Base-by-base conservation (phyloP, 2,329 filamentous ascomycete species). In the Claviceps purpurea region DNA sequence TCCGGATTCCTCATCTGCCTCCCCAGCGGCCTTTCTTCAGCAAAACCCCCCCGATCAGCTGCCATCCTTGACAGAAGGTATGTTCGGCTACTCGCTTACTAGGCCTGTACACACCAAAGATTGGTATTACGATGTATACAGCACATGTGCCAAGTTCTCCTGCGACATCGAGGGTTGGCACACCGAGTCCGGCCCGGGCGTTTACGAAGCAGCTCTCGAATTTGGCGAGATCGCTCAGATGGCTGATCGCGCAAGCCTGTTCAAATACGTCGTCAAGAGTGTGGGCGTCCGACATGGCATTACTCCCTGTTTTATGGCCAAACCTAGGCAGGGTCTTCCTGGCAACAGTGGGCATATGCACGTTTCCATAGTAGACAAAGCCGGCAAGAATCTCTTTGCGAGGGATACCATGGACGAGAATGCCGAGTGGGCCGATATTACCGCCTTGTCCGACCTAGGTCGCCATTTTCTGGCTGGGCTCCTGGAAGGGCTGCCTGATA, bases 221-320 rank as follows among this genome's bases (percentile, higher is more conserved):
- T 97, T 94, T 60, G 87, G 85, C 50, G 87, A 95, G 65, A 85
- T 93, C 57, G 79, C 78, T 39, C 77, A 85, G 58, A 96, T 96
- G 88, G 93, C 93, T 1, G 93, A 98, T 67, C 85, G 86, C 59
- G 89, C 90, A 26, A 84, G 84, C 34, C 73, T 98, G 39, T 98
- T 97, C 82, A 98, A 98, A 76, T 87, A 95, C 60, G 82, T 86
- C 20, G 89, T 95, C 58, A 96, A 95, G 70, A 89, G 88, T 10
- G 80, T 95, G 41, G 88, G 87, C 45, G 85, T 82, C 52, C 85
- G 88, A 63, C 87, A 89, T 65, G 89, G 88, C 58, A 95, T 98
- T 64, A 95, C 89, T 0, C 93, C 93, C 0, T 95, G 88, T 68
- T 98, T 98, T 74, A 98, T 98, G 93, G 93, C 93, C 16, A 98